phyloP scores from a whole-genome alignment of 306 rosid species.

The Pyrus bretschneideri region DNA sequence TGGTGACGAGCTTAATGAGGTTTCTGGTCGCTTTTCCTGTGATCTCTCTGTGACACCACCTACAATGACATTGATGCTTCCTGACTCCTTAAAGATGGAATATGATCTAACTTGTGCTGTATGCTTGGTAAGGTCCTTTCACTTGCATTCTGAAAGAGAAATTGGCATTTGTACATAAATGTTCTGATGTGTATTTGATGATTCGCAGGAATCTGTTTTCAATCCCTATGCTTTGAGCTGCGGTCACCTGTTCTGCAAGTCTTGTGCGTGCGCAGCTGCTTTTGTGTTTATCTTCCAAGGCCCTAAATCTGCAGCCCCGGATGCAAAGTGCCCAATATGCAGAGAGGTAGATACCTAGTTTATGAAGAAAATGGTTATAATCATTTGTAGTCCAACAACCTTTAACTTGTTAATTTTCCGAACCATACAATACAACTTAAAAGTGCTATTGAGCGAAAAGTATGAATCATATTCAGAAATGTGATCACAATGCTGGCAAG shows the following conservation, averaged over 20 bases:
- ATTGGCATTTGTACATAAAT: not conserved
- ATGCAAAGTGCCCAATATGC: conserved; percentile 80
- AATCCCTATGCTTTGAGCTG: conserved; percentile 84
- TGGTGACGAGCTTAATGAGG: conserved; percentile 38
- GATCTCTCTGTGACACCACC: conserved; percentile 35
- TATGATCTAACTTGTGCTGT: conserved; percentile 77
- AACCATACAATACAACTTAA: not conserved
- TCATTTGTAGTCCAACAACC: not conserved
- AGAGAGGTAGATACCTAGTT: conserved; percentile 63
- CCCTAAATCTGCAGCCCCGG: conserved; percentile 52
- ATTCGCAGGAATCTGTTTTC: conserved; percentile 58
- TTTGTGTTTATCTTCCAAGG: conserved; percentile 74
- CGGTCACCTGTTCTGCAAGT: conserved; percentile 88
- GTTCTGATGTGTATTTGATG: conserved; percentile 12
- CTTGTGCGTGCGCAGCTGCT: conserved; percentile 90
- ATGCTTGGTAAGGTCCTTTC: conserved; percentile 66
- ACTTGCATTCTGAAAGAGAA: not conserved
- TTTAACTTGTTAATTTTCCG: not conserved
- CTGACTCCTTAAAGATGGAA: conserved; percentile 59
- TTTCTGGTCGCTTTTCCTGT: conserved; percentile 52
- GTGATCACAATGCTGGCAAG: not conserved
- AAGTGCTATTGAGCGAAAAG: not conserved
- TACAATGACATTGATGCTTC: conserved; percentile 56
- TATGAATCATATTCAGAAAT: not conserved
- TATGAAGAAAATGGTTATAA: not conserved